phyloP scores from a whole-genome alignment of 2,329 filamentous ascomycete genomes.

The Fusarium albosuccineum region DNA sequence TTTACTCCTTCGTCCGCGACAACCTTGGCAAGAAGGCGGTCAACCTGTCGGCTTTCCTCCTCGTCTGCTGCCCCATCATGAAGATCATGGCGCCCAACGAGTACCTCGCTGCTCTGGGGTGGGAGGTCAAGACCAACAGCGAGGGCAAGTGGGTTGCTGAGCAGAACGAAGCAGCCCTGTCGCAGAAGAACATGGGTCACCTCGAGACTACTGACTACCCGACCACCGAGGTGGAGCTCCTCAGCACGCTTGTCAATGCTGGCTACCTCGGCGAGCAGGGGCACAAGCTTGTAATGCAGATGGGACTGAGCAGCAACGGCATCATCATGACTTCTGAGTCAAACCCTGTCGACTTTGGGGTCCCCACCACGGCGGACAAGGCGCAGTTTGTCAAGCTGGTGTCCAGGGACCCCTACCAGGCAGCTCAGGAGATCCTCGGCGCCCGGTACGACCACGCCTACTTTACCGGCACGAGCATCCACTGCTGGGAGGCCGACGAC shows the following conservation, averaged over 20 bases:
- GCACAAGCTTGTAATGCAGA: constrained; percentile 35
- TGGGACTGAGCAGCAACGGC: constrained; percentile 41
- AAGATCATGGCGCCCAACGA: constrained; percentile 58
- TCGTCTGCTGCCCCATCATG: constrained; percentile 59
- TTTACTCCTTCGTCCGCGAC: constrained; percentile 67
- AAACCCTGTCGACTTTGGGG: constrained; percentile 1
- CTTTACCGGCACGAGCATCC: constrained; percentile 5
- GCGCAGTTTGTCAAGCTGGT: constrained; percentile 37
- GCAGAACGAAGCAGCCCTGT: constrained; percentile 19
- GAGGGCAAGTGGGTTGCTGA: constrained; percentile 37
- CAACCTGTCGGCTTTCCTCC: constrained; percentile 62
- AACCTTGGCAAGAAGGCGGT: constrained; percentile 60
- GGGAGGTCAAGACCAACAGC: constrained; percentile 54
- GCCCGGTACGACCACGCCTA: constrained; percentile 19
- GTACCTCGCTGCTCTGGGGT: constrained; percentile 63
- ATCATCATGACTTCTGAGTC: constrained; percentile 44
- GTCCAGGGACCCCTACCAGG: constrained; percentile 31
- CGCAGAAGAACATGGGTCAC: constrained; percentile 1
- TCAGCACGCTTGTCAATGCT: constrained; percentile 38
- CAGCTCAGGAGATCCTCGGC: constrained; percentile 39
- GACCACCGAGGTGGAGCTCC: constrained; percentile 48
- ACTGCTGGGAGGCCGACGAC: constrained; percentile 13
- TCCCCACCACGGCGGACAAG: constrained; percentile 31
- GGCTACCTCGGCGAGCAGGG: constrained; percentile 46
- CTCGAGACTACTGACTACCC: constrained; percentile 30